Percentiles rank a stretch among this genome's conserved stretches.
Evolutionary conservation across 345 rosid species (phyloP).

Genomic region (Raphanus raphanistrum): DNA sequence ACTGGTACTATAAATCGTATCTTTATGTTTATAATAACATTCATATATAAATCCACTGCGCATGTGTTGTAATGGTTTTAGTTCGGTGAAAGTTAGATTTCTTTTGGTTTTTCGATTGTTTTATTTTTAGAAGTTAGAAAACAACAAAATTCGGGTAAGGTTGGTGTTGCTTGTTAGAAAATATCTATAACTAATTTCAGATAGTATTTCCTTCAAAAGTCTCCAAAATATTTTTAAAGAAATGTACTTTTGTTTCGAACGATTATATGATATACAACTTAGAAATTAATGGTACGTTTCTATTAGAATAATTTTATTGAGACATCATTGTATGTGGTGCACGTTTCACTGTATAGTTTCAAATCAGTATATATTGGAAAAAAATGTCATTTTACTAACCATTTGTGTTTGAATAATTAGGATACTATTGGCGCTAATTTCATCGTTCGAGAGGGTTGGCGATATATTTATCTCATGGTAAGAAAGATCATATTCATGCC

Average conservation of each 20-base stretch:
- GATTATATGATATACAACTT: neutral
- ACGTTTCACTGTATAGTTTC: slow-evolving; percentile 15
- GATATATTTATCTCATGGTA: slow-evolving; percentile 79
- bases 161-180: neutral
- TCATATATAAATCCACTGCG: neutral
- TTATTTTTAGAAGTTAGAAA: neutral
- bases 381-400: neutral
- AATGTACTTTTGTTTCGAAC: neutral
- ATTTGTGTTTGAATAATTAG: slow-evolving; percentile 41
- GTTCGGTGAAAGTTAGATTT: neutral
- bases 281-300: neutral
- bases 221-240: neutral
- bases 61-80: neutral
- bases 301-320: neutral
- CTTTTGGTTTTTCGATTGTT: neutral
- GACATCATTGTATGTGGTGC: slow-evolving; percentile 13
- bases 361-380: neutral
- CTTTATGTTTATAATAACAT: neutral
- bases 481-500: slow-evolving; percentile 4
- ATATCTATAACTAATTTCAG: neutral
- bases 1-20: slow-evolving; percentile 53
- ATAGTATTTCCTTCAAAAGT: neutral
- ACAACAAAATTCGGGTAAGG: neutral
- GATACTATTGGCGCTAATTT: slow-evolving; percentile 73
- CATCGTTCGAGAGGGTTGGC: slow-evolving; percentile 68